Evolutionary conservation across 208 protist species (phyloP).

Genomic region (Acanthamoeba culbertsoni): DNA sequence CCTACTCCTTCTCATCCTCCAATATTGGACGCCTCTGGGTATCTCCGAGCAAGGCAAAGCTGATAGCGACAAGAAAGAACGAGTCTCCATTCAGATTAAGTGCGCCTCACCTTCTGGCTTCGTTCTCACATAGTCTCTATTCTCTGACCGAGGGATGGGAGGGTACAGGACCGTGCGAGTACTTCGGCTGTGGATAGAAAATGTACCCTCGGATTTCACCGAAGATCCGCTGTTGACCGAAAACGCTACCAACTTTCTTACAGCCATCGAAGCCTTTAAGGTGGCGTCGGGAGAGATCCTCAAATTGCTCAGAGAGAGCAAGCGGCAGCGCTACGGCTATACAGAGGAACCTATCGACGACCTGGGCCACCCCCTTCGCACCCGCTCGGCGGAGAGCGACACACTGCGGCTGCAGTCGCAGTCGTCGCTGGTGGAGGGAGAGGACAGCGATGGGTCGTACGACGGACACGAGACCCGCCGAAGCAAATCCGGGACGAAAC

Average conservation of each 20-base stretch:
- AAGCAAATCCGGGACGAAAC: no score
- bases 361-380: no score
- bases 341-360: neutral
- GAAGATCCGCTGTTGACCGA: neutral
- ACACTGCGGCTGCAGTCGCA: no score
- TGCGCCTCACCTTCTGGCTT: neutral
- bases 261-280: slow-evolving; percentile 18
- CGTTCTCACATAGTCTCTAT: neutral
- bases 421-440: neutral
- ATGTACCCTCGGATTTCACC: neutral
- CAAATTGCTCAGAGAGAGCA: neutral
- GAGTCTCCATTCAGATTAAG: slow-evolving; percentile 13
- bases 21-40: neutral
- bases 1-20: neutral
- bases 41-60: neutral
- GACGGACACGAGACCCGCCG: neutral
- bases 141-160: neutral
- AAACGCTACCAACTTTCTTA: neutral
- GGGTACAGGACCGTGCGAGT: neutral
- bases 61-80: neutral
- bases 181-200: slow-evolving; percentile 2
- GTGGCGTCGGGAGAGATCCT: slow-evolving; percentile 41
- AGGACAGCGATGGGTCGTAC: neutral
- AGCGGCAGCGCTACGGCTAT: neutral
- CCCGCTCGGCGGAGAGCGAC: no score